These are phyloP conservation scores for Ophiostoma himal-ulmi DNA, from an alignment of 2,329 filamentous ascomycete genomes.

Conservation along the genomic window DNA sequence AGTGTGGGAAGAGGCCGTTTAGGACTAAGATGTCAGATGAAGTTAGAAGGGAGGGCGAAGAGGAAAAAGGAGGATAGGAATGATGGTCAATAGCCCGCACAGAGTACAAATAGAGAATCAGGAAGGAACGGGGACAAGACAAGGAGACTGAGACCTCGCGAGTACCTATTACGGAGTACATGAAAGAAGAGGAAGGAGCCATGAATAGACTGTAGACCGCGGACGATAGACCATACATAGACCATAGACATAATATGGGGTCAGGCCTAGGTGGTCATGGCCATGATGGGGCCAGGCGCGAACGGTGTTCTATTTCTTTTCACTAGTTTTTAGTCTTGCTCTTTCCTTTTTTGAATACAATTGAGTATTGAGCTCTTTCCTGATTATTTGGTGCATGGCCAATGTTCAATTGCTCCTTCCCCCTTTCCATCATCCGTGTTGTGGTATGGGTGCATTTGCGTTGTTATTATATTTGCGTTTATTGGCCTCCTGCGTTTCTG, in stretches of 20 bases:
- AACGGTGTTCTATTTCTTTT: not conserved
- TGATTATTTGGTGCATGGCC: too few species aligned
- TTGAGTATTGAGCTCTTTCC: too few species aligned
- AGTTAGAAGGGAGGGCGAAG: not conserved
- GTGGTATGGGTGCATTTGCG: not conserved
- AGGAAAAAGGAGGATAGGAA: slow-evolving; percentile 6
- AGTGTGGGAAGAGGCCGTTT: not conserved
- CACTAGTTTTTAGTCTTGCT: not conserved
- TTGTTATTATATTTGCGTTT: not conserved
- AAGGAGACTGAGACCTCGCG: slow-evolving; percentile 2
- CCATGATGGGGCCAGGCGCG: slow-evolving; percentile 3
- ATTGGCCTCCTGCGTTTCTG: not conserved
- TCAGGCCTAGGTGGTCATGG: not conserved
- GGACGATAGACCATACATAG: not conserved
- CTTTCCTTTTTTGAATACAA: not conserved
- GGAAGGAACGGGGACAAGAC: slow-evolving; percentile 8
- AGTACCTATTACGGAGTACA: not conserved
- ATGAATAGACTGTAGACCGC: not conserved
- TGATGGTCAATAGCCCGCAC: not conserved
- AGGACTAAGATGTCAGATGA: not conserved
- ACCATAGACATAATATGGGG: not conserved
- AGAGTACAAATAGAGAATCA: not conserved
- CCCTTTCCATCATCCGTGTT: not conserved
- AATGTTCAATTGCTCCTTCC: not conserved
- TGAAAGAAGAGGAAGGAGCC: not conserved